Base-by-base conservation (phyloP, 2,329 filamentous ascomycete genomes). In the Paraphaeosphaeria minitans region DNA sequence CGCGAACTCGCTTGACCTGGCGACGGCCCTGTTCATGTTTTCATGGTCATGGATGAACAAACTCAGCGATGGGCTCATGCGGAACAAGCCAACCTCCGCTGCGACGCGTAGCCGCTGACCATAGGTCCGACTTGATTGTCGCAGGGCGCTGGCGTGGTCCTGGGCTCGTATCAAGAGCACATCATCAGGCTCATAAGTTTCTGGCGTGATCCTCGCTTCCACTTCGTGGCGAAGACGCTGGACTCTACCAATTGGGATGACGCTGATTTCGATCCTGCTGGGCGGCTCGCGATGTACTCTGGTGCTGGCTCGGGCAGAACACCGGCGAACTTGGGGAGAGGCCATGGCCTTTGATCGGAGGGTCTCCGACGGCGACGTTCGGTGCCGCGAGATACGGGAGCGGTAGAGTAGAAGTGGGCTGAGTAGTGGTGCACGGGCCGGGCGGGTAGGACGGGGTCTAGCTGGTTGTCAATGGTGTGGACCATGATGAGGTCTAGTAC, bases 21-120 rank as follows among this genome's bases (percentile, higher is more conserved):
- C 1, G 4, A 37, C 10, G 4, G 41, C 51, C 24, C 29, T 42
- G 16, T 8, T 37, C 37, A 56, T 43, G 19, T 57, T 27, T 3
- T 53, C 55, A n/a, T 57, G 55, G n/a, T 39, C 49, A 13, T 31
- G 31, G 27, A 53, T 6, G 31, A 57, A 53, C 16, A n/a, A 3
- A 21, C 24, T 12, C 8, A 57, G 39, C 14, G 29, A 5, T 6
- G 55, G 3, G 3, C 27, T 29, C 33, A 57, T 14, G 10, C 47
- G n/a, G 43, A 42, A 48, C 19, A 57, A 24, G 1, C 43, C 42
- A 6, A 57, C 8, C 1, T 24, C 31, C n/a, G 43, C 49, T 24
- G 31, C 49, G 21, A 48, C 21, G 16, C 31, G 42, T 12, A 57
- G 45, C 12, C 27, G 49, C 22, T 5, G 42, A n/a, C 16, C 5